A percentile compares a stretch with the other conserved stretches of the same genome.
Conservation (phyloP, 1,284 basidiomycete species). For the Irpex rosettiformis region DNA sequence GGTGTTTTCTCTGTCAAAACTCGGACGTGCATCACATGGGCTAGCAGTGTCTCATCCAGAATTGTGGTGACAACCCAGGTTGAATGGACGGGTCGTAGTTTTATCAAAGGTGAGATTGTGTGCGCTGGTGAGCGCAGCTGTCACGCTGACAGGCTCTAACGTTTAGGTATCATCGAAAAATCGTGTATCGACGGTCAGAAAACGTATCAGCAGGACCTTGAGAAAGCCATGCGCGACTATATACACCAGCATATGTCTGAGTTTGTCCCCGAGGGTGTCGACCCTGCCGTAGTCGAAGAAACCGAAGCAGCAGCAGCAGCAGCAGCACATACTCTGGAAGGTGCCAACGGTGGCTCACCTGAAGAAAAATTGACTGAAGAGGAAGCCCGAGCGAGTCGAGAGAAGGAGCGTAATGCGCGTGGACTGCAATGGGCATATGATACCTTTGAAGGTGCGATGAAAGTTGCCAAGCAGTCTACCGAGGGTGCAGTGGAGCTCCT, state of each 20-base stretch:
- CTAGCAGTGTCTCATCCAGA: slow-evolving; percentile 70
- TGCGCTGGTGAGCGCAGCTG: not conserved
- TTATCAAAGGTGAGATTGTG: slow-evolving; percentile 78
- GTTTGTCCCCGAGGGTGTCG: slow-evolving; percentile 83
- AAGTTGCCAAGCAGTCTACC: slow-evolving; percentile 67
- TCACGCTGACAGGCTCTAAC: not conserved
- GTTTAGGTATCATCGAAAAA: slow-evolving; percentile 85
- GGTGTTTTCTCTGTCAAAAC: slow-evolving; percentile 93
- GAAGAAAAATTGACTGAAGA: slow-evolving; percentile 23
- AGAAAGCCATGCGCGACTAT: slow-evolving; percentile 82
- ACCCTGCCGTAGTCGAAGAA: slow-evolving; percentile 41
- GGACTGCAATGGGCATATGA: slow-evolving; percentile 85
- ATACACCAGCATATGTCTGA: slow-evolving; percentile 87
- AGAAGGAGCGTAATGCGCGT: slow-evolving; percentile 64
- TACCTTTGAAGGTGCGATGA: slow-evolving; percentile 69
- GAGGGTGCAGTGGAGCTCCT: slow-evolving; percentile 71
- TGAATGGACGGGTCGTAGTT: slow-evolving; percentile 95
- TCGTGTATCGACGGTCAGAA: slow-evolving; percentile 95
- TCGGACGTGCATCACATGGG: slow-evolving; percentile 93
- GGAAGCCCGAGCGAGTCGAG: slow-evolving; percentile 46
- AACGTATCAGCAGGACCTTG: slow-evolving; percentile 82
- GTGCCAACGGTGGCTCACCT: slow-evolving; percentile 6
- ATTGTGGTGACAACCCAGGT: slow-evolving; percentile 90
- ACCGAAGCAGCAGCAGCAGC: slow-evolving; percentile 13
- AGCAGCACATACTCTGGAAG: slow-evolving; percentile 13